Evolutionary conservation across 257 asterid genomes (phyloP), one percentile per base, ranked within the genome.

Genomic region (Fraxinus pennsylvanica): DNA sequence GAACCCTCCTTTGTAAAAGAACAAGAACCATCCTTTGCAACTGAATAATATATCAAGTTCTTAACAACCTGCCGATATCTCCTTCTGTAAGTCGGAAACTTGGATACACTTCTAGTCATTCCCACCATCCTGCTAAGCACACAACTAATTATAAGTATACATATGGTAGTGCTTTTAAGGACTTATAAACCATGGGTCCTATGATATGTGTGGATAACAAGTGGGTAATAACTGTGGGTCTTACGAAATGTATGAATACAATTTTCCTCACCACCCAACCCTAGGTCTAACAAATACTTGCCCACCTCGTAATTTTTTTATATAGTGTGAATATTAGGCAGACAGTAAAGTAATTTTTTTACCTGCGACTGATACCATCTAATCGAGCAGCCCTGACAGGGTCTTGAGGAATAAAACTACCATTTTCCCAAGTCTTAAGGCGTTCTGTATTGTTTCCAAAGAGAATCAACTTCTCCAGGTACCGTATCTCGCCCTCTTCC

Each of bases 281-380:
- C 45, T 43, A 43, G 50, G 57, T 47, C 57, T 45, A 47, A 14
- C 1, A 47, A 47, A 47, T 47, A 14, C 6, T 0, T 3, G 57
- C 57, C 57, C 57, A 14, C 57, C 15, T 43, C 0, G 0, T 43
- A 43, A 2, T 0, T 43, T 43, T 10, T 43, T 43, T 2, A 10
- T 0, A 2, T 39, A 2, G 50, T 10, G 13, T 14, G 50, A 43
- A 10, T 12, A 43, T 43, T 43, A 43, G 50, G 17, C 13, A 0
- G 13, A 10, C 14, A 2, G 4, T 43, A 43, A 39, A 39, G 52
- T 43, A 10, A 43, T 43, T 39, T 8, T 0, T 57, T 82, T 81
- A 95, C 99, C 99, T 90, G 68, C 98, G 95, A 81, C 93, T 80
- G 74, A 93, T 87, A 80, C 98, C 97, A 59, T 90, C 99, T 41